Percentiles rank a stretch among this genome's conserved stretches.
Evolutionary conservation across 495 filamentous ascomycete species (phyloP).

Genomic region (Penicillium malachiteum): DNA sequence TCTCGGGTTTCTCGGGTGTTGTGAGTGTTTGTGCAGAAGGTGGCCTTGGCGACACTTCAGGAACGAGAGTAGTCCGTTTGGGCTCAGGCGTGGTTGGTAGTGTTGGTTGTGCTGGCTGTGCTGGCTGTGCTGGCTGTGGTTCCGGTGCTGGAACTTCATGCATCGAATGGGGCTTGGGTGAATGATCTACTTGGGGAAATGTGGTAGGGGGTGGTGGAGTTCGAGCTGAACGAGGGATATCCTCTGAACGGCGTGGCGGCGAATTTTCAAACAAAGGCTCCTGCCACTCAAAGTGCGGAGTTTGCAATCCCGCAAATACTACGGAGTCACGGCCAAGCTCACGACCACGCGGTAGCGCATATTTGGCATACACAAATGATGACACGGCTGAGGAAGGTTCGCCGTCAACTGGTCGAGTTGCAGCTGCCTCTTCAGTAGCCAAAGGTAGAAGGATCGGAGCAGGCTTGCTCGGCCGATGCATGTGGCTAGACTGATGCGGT

Average conservation of each 20-base stretch:
- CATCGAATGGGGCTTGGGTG: slow-evolving; percentile 39
- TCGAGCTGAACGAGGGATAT: slow-evolving; percentile 34
- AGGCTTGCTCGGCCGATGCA: slow-evolving; percentile 39
- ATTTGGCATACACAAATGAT: slow-evolving; percentile 83
- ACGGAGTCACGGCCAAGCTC: slow-evolving; percentile 68
- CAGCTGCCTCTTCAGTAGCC: slow-evolving; percentile 20
- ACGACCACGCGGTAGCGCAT: slow-evolving; percentile 77
- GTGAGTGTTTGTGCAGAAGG: slow-evolving; percentile 10
- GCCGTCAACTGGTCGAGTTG: slow-evolving; percentile 17
- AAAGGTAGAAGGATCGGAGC: slow-evolving; percentile 39
- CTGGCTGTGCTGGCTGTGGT: no score
- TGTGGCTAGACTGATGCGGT: slow-evolving; percentile 16
- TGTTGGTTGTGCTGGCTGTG: no score
- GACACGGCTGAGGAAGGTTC: slow-evolving; percentile 54
- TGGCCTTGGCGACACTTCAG: slow-evolving; percentile 11
- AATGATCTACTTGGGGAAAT: slow-evolving; percentile 17
- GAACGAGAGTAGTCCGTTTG: slow-evolving; percentile 16
- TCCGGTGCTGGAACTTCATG: slow-evolving; percentile 29
- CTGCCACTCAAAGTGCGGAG: slow-evolving; percentile 61
- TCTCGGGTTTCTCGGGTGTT: slow-evolving; percentile 33
- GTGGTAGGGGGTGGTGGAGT: slow-evolving; percentile 40
- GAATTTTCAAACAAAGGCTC: slow-evolving; percentile 53
- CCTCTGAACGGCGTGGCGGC: slow-evolving; percentile 40
- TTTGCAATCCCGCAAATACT: slow-evolving; percentile 60
- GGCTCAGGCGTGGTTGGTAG: slow-evolving; percentile 11